phyloP scores from a whole-genome alignment of 2,329 filamentous ascomycete genomes.

The Diaporthe australafricana region DNA sequence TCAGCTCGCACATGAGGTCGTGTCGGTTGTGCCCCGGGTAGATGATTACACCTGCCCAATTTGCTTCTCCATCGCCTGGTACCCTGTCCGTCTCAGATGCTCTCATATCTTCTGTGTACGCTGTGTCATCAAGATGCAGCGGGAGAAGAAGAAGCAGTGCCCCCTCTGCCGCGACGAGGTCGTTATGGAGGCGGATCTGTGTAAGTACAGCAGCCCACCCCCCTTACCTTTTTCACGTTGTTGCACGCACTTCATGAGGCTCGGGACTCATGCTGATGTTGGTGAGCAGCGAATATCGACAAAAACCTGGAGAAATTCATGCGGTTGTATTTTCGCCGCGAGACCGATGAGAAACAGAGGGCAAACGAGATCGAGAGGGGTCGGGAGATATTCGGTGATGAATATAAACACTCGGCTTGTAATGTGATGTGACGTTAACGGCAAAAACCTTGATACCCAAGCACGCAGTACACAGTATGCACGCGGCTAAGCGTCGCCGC shows the following conservation, averaged over 20 bases:
- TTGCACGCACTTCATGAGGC: background rate
- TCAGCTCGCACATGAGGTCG: constrained; percentile 77
- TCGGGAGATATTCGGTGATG: constrained; percentile 76
- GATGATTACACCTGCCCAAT: constrained; percentile 87
- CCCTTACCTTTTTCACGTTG: background rate
- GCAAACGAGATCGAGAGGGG: constrained; percentile 83
- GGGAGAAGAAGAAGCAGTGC: constrained; percentile 74
- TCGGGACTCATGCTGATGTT: background rate
- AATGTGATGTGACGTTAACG: constrained; percentile 22
- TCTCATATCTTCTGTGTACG: constrained; percentile 85
- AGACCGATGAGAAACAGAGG: constrained; percentile 74
- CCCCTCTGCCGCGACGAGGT: constrained; percentile 81
- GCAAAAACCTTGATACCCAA: constrained; percentile 30
- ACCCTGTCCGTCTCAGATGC: constrained; percentile 82
- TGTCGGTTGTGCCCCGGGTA: constrained; percentile 82
- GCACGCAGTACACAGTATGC: constrained; percentile 31
- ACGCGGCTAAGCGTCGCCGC: background rate
- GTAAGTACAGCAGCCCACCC: constrained; percentile 52
- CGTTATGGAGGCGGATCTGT: constrained; percentile 76
- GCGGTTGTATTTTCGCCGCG: constrained; percentile 79
- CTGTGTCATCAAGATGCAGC: constrained; percentile 84
- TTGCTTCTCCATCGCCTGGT: constrained; percentile 82
- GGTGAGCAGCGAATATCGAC: constrained; percentile 73
- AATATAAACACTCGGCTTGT: constrained; percentile 71
- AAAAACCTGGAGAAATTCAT: constrained; percentile 75